Base-by-base conservation (phyloP, 78 protist species). In the Chrysochromulina tobinii region DNA sequence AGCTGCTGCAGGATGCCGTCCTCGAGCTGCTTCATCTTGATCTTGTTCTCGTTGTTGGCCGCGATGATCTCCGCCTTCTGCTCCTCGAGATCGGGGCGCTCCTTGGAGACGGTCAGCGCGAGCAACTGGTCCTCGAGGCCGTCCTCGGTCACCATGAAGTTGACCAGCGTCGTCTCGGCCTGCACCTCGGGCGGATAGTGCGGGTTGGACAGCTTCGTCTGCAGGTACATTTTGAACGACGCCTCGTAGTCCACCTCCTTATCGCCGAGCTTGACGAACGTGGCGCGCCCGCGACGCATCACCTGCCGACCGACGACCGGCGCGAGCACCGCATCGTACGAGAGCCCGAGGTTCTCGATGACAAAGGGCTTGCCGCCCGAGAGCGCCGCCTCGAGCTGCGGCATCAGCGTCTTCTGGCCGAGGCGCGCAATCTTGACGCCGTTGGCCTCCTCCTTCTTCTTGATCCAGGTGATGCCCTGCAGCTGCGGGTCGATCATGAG, bases 61-160 rank as follows among this genome's bases (percentile, higher is more conserved):
- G 61, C 6, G 20, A 94, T 73, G 51, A 98, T 93, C 59, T 77
- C 87, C 3, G 91, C 83, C 38, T 90, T 84, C 73, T 51, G 66
- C 77, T 81, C 93, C 90, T 96, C 98, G 14, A 97, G 91, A 51
- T 97, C 98, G 0, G 97, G 97, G 38, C 93, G 85, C 87, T 97
- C 99, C 51, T 93, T 64, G 25, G 91, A 81, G 54, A 97, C 98
- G 87, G 96, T 97, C 12, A 88, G 88, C 6, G 97, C 98, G 17
- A 98, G 95, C 27, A 98, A 94, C 89, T 98, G 99, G 84, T 98
- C 99, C 88, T 96, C 98, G 18, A 98, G 94, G 0, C 99, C 98
- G 11, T 90, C 96, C n/a, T 79, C 91, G 7, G 99, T 97, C 53
- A 96, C 97, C 72, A 91, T 96, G 91, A 96, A 98, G 94, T 98